Evolutionary conservation across 208 protist genomes (phyloP), one percentile per base, ranked within the genome.

Genomic region (Eutreptiella sp.): DNA sequence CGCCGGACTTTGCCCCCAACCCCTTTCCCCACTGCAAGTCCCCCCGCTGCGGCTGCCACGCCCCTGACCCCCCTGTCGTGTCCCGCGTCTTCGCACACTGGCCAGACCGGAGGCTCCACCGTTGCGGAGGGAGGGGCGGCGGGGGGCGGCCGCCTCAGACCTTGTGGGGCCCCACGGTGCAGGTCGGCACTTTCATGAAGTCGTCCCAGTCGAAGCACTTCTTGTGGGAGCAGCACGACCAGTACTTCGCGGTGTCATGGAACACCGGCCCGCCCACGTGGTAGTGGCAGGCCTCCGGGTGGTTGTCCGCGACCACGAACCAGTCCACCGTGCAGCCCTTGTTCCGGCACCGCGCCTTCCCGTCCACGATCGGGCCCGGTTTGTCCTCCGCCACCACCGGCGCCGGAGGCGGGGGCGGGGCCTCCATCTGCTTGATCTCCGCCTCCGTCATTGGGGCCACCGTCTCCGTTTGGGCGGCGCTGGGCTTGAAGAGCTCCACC

Each of bases 161-260:
- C 14, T 83, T 68, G 47, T 90, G 84, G 24, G 70, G 69, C 0
- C 81, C 84, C 0, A 70, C 58, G 26, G 53, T 70, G 65, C 84
- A 90, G 2, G 80, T 81, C 1, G 84, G 81, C 5, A 90, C 73
- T 28, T 86, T 83, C 3, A 88, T 75, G 70, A 90, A 90, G 35
- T 90, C 80, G 27, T 90, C 84, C 55, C 87, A 90, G 29, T 87
- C 81, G 2, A 72, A 63, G 34, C 78, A 76, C 46, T 87, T 85
- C 57, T 86, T 84, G 14, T 81, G 54, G 21, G 81, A 76, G 45
- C 84, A 90, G 66, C 84, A 90, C 57, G 84, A 84, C 81, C 84
- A 90, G 58, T 90, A 90, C 53, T 86, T 86, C 50, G 85, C 84
- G 3, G 81, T 87, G 35, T 90, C 81, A 76, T 79, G 85, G 36